These are phyloP conservation scores for Dicorynia guianensis DNA, from an alignment of 306 rosid species.

Conservation along the genomic window DNA sequence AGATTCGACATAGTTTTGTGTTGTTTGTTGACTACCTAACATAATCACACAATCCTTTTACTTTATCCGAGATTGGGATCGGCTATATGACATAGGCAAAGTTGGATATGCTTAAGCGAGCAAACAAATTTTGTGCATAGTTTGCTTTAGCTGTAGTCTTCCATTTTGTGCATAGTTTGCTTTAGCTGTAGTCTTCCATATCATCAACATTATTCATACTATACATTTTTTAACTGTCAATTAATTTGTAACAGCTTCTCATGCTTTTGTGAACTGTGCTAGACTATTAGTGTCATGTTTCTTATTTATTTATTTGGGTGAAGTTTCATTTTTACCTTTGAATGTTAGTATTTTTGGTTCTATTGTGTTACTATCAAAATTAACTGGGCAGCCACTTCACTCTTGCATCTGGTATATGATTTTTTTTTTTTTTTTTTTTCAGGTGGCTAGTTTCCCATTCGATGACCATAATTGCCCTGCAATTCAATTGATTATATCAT, in stretches of 20 bases:
- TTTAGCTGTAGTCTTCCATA: constrained; percentile 28
- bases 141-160: constrained; percentile 28
- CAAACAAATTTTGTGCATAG: no score
- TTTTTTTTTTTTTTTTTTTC: constrained; percentile 49
- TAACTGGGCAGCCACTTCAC: neutral
- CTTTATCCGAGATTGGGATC: no score
- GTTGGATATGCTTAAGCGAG: no score
- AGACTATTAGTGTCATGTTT: constrained; percentile 11
- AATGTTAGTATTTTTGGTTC: constrained; percentile 1
- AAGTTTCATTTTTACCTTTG: neutral
- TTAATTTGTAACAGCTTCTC: constrained; percentile 1
- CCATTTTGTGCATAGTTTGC: neutral
- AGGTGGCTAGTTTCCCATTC: constrained; percentile 97
- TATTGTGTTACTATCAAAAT: constrained; percentile 27
- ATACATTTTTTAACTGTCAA: constrained; percentile 33
- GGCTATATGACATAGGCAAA: no score
- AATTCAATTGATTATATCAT: constrained; percentile 74
- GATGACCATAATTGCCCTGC: constrained; percentile 99
- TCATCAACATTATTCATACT: neutral
- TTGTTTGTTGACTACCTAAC: no score
- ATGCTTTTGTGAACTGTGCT: constrained; percentile 26
- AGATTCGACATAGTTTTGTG: no score
- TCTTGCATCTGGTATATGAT: constrained; percentile 40
- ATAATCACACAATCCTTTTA: no score
- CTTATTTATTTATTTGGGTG: constrained; percentile 4